A percentile compares a stretch with the other conserved stretches of the same genome.
Conservation (phyloP, 345 rosid species). For the Brassica cretica region DNA sequence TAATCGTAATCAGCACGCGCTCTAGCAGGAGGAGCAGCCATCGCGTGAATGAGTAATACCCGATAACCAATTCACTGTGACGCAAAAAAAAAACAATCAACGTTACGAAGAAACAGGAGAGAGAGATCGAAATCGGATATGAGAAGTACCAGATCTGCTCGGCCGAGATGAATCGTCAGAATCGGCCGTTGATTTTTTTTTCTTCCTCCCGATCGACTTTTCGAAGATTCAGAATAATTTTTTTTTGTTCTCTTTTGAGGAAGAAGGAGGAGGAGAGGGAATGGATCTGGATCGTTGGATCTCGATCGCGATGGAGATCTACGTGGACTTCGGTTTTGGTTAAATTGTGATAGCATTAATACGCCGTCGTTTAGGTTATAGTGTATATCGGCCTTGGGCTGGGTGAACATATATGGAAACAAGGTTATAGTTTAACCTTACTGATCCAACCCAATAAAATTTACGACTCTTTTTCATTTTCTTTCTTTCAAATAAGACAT, state of each 20-base stretch:
- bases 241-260: neutral
- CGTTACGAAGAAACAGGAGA: neutral
- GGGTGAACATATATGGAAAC: neutral
- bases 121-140: neutral
- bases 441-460: neutral
- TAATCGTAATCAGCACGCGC: constrained; percentile 81
- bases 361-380: neutral
- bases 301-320: neutral
- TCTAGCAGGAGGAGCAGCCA: constrained; percentile 82
- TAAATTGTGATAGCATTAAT: neutral
- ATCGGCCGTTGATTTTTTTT: constrained; percentile 43
- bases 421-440: neutral
- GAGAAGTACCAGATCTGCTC: constrained; percentile 48
- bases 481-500: too few relatives aligned
- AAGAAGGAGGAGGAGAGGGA: constrained; percentile 17
- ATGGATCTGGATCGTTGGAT: neutral
- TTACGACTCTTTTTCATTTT: too few relatives aligned
- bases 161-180: constrained; percentile 32
- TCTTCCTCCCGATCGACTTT: constrained; percentile 16
- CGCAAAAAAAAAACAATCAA: neutral
- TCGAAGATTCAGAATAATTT: constrained; percentile 11
- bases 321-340: neutral
- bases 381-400: neutral
- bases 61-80: neutral
- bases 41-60: constrained; percentile 14